Percentiles rank a stretch among this genome's conserved stretches.
phyloP scores from a whole-genome alignment of 305 asterid genomes.

The Fraxinus nigra region DNA sequence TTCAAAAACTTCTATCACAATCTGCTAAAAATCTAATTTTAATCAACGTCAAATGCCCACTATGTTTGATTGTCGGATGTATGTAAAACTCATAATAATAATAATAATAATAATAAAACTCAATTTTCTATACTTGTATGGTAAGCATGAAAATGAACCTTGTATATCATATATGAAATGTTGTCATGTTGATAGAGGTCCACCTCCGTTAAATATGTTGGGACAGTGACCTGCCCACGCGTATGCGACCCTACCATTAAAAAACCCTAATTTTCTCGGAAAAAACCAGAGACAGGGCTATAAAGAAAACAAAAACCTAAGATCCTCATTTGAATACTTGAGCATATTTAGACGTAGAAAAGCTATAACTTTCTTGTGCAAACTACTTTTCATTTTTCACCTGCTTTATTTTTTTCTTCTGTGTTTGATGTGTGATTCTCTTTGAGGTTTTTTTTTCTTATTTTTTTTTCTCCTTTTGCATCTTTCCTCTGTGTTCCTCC shows the following conservation, averaged over 20 bases:
- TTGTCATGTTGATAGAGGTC: background rate
- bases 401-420: background rate
- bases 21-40: too few relatives aligned
- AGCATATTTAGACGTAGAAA: constrained; percentile 23
- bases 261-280: constrained; percentile 40
- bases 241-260: constrained; percentile 47
- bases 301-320: constrained; percentile 12
- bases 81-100: background rate
- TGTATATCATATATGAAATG: background rate
- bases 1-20: too few relatives aligned
- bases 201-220: constrained; percentile 25
- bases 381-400: background rate
- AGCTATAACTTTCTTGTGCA: constrained; percentile 7
- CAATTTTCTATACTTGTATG: background rate
- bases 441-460: background rate
- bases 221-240: constrained; percentile 52
- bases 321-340: constrained; percentile 1
- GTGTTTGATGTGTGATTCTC: background rate
- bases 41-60: too few relatives aligned
- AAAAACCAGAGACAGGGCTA: background rate
- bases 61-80: background rate
- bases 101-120: too few relatives aligned
- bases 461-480: background rate
- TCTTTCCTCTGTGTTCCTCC: background rate
- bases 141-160: background rate